These are phyloP conservation scores for Collybia sordida DNA, from an alignment of 768 basidiomycete genomes.

Conservation along the genomic window DNA sequence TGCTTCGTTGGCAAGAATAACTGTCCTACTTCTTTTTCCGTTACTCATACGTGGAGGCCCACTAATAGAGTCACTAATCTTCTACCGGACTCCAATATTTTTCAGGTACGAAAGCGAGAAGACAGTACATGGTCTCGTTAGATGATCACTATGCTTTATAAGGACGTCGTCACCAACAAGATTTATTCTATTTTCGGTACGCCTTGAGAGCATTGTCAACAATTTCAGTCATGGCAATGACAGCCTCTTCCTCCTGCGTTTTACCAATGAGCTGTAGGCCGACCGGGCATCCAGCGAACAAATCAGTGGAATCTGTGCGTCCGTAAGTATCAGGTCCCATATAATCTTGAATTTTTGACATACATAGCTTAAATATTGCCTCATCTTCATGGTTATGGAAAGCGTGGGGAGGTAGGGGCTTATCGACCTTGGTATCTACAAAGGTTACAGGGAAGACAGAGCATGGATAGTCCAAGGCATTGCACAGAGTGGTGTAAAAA, in stretches of 20 bases:
- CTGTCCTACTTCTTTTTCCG: no score
- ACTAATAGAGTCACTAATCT: no score
- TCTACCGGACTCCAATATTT: no score
- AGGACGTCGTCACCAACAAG: no score
- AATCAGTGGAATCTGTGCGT: constrained; percentile 52
- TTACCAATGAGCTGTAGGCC: constrained; percentile 66
- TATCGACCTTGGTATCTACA: constrained; percentile 56
- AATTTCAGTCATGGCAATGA: constrained; percentile 66
- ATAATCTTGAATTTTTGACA: constrained; percentile 18
- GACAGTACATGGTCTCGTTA: no score
- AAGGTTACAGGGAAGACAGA: constrained; percentile 63
- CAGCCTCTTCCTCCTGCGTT: constrained; percentile 71
- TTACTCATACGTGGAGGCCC: no score
- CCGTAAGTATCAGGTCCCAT: not conserved
- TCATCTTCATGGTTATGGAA: constrained; percentile 58
- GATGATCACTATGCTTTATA: no score
- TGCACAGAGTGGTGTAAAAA: constrained; percentile 66
- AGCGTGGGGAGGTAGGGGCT: constrained; percentile 40
- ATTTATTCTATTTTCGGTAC: constrained; percentile 10
- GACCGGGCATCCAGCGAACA: constrained; percentile 56
- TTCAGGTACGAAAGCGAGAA: no score
- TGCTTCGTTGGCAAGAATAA: no score
- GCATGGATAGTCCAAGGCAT: constrained; percentile 60
- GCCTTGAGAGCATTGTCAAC: constrained; percentile 51
- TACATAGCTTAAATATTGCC: constrained; percentile 53